A percentile compares a stretch with the other conserved stretches of the same genome.
These are phyloP conservation scores for Xylariaceae sp. DNA, from an alignment of 2,329 filamentous ascomycete genomes.

Conservation along the genomic window DNA sequence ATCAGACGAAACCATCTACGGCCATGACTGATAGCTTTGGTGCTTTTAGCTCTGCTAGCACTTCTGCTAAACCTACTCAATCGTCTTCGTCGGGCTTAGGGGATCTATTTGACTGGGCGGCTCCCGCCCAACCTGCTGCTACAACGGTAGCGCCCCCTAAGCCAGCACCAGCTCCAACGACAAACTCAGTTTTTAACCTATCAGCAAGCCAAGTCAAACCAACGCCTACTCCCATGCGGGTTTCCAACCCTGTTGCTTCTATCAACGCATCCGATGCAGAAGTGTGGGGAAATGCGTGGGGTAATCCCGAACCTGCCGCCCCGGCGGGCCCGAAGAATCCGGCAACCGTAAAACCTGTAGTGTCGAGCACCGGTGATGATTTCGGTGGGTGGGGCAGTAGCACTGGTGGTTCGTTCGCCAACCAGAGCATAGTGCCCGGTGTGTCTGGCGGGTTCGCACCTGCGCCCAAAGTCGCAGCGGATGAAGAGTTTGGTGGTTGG, in stretches of 20 bases:
- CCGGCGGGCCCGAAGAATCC: conserved; percentile 64
- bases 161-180: conserved; percentile 48
- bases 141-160: conserved; percentile 52
- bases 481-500: conserved; percentile 98
- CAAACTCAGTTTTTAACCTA: conserved; percentile 82
- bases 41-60: conserved; percentile 57
- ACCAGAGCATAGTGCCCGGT: conserved; percentile 65
- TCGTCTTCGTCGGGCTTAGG: conserved; percentile 66
- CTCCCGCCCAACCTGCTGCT: conserved; percentile 52
- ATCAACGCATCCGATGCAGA: conserved; percentile 61
- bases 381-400: conserved; percentile 63
- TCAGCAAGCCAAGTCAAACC: conserved; percentile 60
- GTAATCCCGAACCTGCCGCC: conserved; percentile 61
- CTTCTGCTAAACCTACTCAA: conserved; percentile 50
- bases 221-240: conserved; percentile 51
- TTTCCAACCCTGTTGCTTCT: conserved; percentile 49
- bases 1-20: conserved; percentile 53
- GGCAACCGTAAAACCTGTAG: conserved; percentile 45
- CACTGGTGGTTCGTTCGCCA: conserved; percentile 55
- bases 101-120: conserved; percentile 81
- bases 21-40: conserved; percentile 67
- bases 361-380: conserved; percentile 61
- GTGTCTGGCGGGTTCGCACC: conserved; percentile 69
- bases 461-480: conserved; percentile 75
- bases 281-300: conserved; percentile 93